phyloP scores from a whole-genome alignment of 495 filamentous ascomycete species.

The Sabuloglossum arenarium region DNA sequence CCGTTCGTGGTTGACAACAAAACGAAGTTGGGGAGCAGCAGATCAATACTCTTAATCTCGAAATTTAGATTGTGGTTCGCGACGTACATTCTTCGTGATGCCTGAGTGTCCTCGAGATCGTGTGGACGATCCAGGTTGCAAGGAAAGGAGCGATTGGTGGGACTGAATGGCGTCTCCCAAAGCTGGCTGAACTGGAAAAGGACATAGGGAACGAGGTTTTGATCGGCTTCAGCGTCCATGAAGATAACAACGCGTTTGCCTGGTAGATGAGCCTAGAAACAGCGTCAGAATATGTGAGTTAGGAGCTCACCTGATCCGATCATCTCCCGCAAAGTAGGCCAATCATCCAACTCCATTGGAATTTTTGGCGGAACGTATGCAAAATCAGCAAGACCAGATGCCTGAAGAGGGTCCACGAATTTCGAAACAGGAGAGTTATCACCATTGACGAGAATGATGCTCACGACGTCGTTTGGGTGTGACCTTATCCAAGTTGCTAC shows the following conservation, averaged over 20 bases:
- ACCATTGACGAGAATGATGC: conserved; percentile 71
- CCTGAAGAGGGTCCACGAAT: conserved; percentile 37
- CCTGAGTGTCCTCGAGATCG: conserved; percentile 27
- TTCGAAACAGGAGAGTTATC: conserved; percentile 40
- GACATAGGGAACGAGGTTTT: conserved; percentile 45
- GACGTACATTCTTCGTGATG: conserved; percentile 50
- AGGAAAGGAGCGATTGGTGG: conserved; percentile 34
- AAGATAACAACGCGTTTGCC: conserved; percentile 41
- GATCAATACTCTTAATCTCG: conserved; percentile 27
- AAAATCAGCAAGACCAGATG: conserved; percentile 44
- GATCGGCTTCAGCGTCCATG: conserved; percentile 72
- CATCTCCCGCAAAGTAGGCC: conserved; percentile 68
- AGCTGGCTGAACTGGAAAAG: conserved; percentile 45
- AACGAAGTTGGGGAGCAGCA: conserved; percentile 59
- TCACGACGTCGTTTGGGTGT: conserved; percentile 79
- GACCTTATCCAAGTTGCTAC: conserved; percentile 51
- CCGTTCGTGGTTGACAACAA: conserved; percentile 51
- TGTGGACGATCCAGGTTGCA: conserved; percentile 42
- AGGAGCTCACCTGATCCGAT: conserved; percentile 26
- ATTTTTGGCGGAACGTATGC: conserved; percentile 49
- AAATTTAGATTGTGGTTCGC: conserved; percentile 79
- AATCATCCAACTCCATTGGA: conserved; percentile 50
- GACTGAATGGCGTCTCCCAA: conserved; percentile 47
- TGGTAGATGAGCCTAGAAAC: background rate
- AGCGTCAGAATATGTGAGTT: no score